Evolutionary conservation across 805 yeast genomes (phyloP).

Genomic region (Starmerella cellae): DNA sequence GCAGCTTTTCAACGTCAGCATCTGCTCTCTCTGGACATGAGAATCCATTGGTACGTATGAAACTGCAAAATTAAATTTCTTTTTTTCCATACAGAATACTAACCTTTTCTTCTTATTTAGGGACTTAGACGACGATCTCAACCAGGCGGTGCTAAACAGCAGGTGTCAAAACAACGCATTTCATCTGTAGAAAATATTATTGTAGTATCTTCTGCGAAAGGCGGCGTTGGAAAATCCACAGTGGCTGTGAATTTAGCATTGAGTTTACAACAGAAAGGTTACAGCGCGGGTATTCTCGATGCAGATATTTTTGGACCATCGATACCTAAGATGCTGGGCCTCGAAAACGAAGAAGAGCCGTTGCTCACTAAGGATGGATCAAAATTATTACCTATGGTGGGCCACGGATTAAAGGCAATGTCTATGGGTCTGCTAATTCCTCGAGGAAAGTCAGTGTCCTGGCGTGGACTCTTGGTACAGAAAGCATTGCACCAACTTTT

Average conservation of each 20-base stretch:
- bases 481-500: constrained; percentile 75
- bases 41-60: constrained; percentile 41
- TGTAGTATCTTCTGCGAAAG: constrained; percentile 63
- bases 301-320: constrained; percentile 81
- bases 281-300: constrained; percentile 57
- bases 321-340: constrained; percentile 55
- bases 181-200: constrained; percentile 50
- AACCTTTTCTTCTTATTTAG: constrained; percentile 24
- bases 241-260: constrained; percentile 55
- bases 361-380: constrained; percentile 36
- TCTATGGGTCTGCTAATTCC: constrained; percentile 76
- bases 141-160: background rate
- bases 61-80: background rate
- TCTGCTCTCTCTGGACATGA: constrained; percentile 27
- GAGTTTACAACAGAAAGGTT: constrained; percentile 41
- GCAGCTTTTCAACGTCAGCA: constrained; percentile 22
- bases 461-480: constrained; percentile 82
- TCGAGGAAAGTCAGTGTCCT: constrained; percentile 52
- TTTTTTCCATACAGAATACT: constrained; percentile 9
- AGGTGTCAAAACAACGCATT: constrained; percentile 36
- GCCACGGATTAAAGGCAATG: constrained; percentile 72
- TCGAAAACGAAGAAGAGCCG: constrained; percentile 48
- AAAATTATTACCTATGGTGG: constrained; percentile 49
- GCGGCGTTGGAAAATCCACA: constrained; percentile 74
- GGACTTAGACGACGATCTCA: constrained; percentile 31